Evolutionary conservation across 257 asterid species (phyloP).

Genomic region (Misopates orontium): DNA sequence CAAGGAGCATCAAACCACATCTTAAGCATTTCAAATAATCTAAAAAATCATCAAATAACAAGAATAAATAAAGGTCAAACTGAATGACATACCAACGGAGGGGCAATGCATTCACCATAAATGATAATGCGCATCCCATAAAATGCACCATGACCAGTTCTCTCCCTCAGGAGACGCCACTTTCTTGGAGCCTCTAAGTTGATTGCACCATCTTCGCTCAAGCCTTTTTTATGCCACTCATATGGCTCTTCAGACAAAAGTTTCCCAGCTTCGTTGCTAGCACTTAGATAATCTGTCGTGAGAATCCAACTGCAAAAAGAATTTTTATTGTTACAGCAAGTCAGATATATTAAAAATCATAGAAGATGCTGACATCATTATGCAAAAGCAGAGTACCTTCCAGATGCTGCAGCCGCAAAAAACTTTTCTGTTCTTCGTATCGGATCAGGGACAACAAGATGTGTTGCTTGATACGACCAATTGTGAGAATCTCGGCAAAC

Average conservation of each 20-base stretch:
- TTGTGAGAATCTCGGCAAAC: constrained; percentile 86
- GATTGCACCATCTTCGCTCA: constrained; percentile 89
- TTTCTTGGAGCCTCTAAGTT: constrained; percentile 93
- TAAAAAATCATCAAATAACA: neutral
- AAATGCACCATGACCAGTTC: constrained; percentile 90
- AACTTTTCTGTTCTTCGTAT: constrained; percentile 85
- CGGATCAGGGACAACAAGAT: constrained; percentile 86
- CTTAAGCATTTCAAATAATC: neutral
- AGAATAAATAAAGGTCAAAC: neutral
- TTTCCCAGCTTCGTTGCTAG: constrained; percentile 75
- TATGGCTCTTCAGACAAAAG: constrained; percentile 73
- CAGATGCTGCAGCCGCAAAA: constrained; percentile 97
- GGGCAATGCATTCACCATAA: constrained; percentile 91
- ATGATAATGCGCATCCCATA: constrained; percentile 73
- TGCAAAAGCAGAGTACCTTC: constrained; percentile 58
- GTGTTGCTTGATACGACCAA: constrained; percentile 98
- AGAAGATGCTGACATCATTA: neutral
- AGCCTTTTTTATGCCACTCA: constrained; percentile 80
- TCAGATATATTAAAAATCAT: constrained; percentile 15
- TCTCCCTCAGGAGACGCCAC: constrained; percentile 85
- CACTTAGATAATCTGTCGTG: constrained; percentile 77
- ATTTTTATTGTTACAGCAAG: constrained; percentile 14
- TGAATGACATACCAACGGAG: constrained; percentile 66
- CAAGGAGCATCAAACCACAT: neutral
- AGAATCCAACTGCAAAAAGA: constrained; percentile 84